Evolutionary conservation across 1,284 basidiomycete genomes (phyloP), one percentile per base, ranked within the genome.

Genomic region (Testicularia cyperi): DNA sequence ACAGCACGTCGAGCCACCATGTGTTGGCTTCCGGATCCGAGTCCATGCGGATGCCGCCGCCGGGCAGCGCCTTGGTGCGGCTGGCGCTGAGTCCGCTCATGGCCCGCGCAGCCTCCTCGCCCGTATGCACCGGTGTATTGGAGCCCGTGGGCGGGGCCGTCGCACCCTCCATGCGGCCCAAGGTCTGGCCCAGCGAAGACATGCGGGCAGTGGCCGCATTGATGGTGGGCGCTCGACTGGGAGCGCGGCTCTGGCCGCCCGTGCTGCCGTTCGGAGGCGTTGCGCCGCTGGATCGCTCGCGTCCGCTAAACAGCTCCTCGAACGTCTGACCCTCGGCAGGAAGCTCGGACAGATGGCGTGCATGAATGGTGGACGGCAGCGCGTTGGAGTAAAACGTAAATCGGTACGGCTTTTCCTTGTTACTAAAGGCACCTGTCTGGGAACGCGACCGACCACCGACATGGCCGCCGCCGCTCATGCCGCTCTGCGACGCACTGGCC

Each of bases 381-480:
- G 88, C 83, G 72, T 97, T 98, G 14, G 91, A 96, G 79, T 98
- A 99, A 80, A 98, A 98, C 0, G 94, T 97, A 80, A 98, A 98
- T 24, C 95, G 84, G 75, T 97, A 98, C 6, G 92, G 94, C 72
- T 92, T 70, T 23, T 75, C 72, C 15, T 54, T 55, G 40, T 29
- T 52, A 49, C 60, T 63, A 30, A 42, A 40, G 3, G 45, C 51
- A 13, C 60, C 60, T 6, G 60, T 63, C 5, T 33, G 32, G 1
- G 60, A 63, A 22, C 60, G 45, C 10, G 49, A 42, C 5, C 60
- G 41, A 3, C 42, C 39, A 9, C 30, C 25, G 3, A 20, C 49
- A n/a, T n/a, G n/a, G 3, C 38, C 38, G 7, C 33, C 43, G 15
- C 44, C 43, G 13, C 41, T 35, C 16, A 44, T 19, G 9, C 36